phyloP scores from a whole-genome alignment of 192 early-diverging fungal species.

The Entomortierella chlamydospora region DNA sequence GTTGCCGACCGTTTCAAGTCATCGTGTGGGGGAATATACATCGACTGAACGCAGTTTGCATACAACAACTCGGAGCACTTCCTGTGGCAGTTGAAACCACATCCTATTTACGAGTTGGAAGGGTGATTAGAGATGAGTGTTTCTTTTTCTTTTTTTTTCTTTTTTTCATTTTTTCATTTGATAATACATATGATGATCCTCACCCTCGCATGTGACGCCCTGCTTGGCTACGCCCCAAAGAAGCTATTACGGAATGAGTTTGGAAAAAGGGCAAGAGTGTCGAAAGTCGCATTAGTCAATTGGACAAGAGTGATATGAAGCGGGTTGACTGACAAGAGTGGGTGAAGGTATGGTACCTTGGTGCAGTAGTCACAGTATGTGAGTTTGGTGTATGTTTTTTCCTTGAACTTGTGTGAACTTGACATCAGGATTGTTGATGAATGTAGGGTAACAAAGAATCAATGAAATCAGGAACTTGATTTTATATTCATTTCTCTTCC shows the following conservation, averaged over 20 bases:
- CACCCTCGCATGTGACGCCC: constrained; percentile 71
- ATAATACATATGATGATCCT: too few species aligned
- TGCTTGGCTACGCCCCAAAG: constrained; percentile 81
- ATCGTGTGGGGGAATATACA: constrained; percentile 25
- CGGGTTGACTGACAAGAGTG: neutral
- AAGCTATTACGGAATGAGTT: constrained; percentile 27
- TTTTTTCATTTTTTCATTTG: too few species aligned
- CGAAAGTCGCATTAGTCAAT: neutral
- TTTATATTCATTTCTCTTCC: neutral
- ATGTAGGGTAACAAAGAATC: neutral
- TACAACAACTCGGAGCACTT: constrained; percentile 48
- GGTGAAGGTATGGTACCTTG: constrained; percentile 28
- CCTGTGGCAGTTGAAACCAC: constrained; percentile 44
- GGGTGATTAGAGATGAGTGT: neutral
- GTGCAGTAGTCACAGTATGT: constrained; percentile 79
- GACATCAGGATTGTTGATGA: constrained; percentile 2
- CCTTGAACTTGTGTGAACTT: constrained; percentile 66
- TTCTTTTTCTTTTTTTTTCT: neutral
- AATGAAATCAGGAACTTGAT: neutral
- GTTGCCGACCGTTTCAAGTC: constrained; percentile 6
- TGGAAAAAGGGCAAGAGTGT: neutral
- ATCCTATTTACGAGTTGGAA: constrained; percentile 10
- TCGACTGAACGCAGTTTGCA: constrained; percentile 36
- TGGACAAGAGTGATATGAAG: neutral
- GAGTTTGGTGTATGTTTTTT: constrained; percentile 66